These are phyloP conservation scores for Neurospora sp. DNA, from an alignment of 495 filamentous ascomycete genomes.

Conservation along the genomic window DNA sequence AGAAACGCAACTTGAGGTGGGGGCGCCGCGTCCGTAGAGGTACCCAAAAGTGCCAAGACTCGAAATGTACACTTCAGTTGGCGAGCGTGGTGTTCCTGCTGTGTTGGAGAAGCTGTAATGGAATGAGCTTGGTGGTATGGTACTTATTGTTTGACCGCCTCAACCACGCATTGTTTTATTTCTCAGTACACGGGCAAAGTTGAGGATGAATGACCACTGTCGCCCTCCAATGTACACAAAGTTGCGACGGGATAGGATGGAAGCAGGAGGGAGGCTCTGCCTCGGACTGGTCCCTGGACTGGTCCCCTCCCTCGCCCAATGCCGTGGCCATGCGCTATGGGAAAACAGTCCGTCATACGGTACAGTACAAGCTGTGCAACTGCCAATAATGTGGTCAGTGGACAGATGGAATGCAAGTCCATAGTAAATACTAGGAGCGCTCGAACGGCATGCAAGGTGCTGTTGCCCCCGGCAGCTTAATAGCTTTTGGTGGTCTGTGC, in stretches of 20 bases:
- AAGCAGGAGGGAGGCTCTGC: background rate
- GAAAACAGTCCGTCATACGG: background rate
- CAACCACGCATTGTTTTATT: background rate
- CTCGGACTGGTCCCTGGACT: background rate
- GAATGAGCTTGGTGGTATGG: background rate
- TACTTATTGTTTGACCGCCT: background rate
- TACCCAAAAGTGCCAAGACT: background rate
- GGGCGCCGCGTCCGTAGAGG: background rate
- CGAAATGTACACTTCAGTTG: background rate
- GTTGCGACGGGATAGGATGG: background rate
- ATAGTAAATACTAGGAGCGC: background rate
- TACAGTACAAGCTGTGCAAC: background rate
- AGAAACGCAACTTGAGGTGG: background rate
- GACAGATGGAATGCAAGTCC: background rate
- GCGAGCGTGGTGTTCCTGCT: background rate
- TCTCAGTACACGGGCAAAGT: background rate
- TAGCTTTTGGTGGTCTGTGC: background rate
- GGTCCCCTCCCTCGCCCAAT: background rate
- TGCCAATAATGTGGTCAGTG: background rate
- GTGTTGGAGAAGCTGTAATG: background rate
- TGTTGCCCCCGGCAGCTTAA: background rate
- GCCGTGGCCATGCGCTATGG: background rate
- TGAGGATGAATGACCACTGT: background rate
- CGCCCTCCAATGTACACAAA: background rate
- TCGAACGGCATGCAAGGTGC: background rate